These are phyloP conservation scores for Candida coleopterorum DNA, from an alignment of 805 yeast genomes.

Conservation along the genomic window DNA sequence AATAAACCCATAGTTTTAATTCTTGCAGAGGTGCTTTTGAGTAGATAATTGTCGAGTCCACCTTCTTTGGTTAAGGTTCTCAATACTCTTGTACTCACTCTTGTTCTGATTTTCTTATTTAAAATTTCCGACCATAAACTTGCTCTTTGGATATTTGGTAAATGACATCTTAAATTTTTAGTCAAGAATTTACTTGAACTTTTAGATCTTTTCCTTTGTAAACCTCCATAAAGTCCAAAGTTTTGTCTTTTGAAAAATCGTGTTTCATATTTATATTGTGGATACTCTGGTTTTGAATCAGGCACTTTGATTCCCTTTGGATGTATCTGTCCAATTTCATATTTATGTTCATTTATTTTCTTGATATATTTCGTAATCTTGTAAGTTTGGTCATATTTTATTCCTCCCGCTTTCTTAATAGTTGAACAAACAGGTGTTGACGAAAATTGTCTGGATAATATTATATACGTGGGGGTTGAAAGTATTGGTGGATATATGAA, in stretches of 20 bases:
- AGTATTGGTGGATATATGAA: neutral
- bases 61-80: conserved; percentile 90
- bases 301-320: conserved; percentile 25
- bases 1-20: conserved; percentile 86
- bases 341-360: conserved; percentile 31
- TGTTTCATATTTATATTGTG: conserved; percentile 55
- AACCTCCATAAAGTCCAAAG: conserved; percentile 87
- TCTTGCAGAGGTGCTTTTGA: conserved; percentile 85
- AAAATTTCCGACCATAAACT: conserved; percentile 82
- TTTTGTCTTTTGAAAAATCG: conserved; percentile 76
- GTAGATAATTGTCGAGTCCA: conserved; percentile 84
- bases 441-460: conserved; percentile 6
- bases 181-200: conserved; percentile 73
- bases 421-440: conserved; percentile 3
- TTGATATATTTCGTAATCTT: conserved; percentile 37
- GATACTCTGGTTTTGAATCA: conserved; percentile 16
- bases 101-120: conserved; percentile 49
- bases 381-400: conserved; percentile 29
- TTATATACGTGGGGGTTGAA: neutral
- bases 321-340: conserved; percentile 33
- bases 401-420: conserved; percentile 5
- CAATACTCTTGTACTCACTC: conserved; percentile 74
- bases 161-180: conserved; percentile 68
- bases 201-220: conserved; percentile 71
- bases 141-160: conserved; percentile 75